Evolutionary conservation across 768 basidiomycete genomes (phyloP), one percentile per base, ranked within the genome.

Genomic region (Daedaleopsis sinensis): DNA sequence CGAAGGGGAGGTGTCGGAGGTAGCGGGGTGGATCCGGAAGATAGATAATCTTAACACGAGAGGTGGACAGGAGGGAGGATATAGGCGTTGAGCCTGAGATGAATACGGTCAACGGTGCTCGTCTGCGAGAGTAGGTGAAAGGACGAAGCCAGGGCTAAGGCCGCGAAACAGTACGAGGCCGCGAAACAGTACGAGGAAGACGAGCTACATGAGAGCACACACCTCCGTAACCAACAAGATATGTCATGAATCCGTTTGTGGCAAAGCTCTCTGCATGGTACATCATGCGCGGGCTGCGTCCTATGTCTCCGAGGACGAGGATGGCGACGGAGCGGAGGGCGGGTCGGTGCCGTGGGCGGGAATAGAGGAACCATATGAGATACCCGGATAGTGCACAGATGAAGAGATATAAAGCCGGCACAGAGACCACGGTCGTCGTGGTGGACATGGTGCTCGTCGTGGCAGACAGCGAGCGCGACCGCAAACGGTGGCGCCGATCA

Each of bases 261-360:
- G 93, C 90, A 71, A 99, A 92, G 70, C 92, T 95, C 72, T 96
- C 87, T 0, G 96, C 90, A 68, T 99, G 97, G 73, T 98, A 98
- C 93, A 98, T 96, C 93, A 98, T 98, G 56, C 97, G 82, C 12
- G 97, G 97, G 71, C 92, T 94, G 59, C 97, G 84, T 1, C 96
- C 97, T 51, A 99, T 87, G 77, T 99, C 97, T 11, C 97, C 97
- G 11, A 99, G 81, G 15, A 99, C 97, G 51, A 98, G 77, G 57
- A 98, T 86, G 5, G 87, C 91, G n/a, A 93, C 91, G 3, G 93
- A 86, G 18, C 89, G 88, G 32, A 83, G 71, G 50, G 77, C 65
- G 3, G 76, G 73, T 10, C 38, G 58, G 6, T 52, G 50, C 4
- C 49, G 43, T 1, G 63, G 58, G 10, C 37, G 47, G 0, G 37